Base-by-base conservation (phyloP, 768 basidiomycete species). In the Mycena polygramma region DNA sequence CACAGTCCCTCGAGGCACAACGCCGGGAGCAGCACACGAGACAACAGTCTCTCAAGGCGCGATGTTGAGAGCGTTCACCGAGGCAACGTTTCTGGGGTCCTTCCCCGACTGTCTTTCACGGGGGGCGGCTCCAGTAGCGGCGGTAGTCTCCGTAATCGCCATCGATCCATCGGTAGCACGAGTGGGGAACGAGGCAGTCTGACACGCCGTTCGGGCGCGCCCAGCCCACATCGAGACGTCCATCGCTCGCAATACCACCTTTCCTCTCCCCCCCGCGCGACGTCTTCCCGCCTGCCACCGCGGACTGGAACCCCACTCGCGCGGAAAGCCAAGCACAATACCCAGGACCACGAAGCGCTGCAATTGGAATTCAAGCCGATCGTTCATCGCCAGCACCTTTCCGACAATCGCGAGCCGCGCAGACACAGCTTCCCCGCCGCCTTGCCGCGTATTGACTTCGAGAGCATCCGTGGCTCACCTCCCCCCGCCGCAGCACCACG, bases 191-290 rank as follows among this genome's bases (percentile, higher is more conserved):
- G 30, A 26, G 26, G 58, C 58, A 64, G 59, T 35, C 11, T 41
- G 20, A 9, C 61, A 46, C 72, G 72, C 46, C 72, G 69, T 10
- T 70, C 72, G 36, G 69, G 66, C 26, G 69, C 72, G 48, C 57
- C 72, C 1, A 70, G 68, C 57, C 72, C 69, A 41, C 55, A 22
- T 35, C 37, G 57, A 3, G 65, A 61, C 17, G 41, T 55, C 11
- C 46, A 54, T 24, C 17, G 9, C 41, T 8, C 45, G 22, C 68
- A 22, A 15, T 57, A 54, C 20, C 61, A 53, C 15, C 66, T 70
- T 48, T 8, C 61, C 7, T 67, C 51, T 8, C 69, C 69, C 10
- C 65, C 57, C 2, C 66, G 17, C 24, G 45, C 65, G 17, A 10
- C 51, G 53, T 36, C 52, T 17, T 39, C 49, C 9, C 63, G 63